phyloP scores from a whole-genome alignment of 2,329 filamentous ascomycete genomes.

The Taxawa tesnikishii region DNA sequence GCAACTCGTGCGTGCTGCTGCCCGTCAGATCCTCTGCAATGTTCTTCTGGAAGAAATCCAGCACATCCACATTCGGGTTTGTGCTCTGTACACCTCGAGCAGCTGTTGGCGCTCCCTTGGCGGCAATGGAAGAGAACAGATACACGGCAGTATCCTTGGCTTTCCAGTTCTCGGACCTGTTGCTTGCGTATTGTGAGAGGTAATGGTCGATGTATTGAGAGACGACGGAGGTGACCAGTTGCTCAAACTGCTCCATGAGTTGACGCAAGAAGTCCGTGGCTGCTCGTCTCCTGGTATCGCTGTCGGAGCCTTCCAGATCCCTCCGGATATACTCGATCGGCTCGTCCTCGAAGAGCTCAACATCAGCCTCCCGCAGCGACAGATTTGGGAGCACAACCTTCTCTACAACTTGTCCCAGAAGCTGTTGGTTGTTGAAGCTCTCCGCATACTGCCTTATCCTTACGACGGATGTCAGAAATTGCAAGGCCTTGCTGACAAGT shows the following conservation, averaged over 20 bases:
- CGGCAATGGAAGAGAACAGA: slow-evolving; percentile 85
- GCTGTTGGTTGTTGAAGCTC: slow-evolving; percentile 71
- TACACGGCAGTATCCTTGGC: slow-evolving; percentile 98
- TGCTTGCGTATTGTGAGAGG: slow-evolving; percentile 59
- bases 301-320: slow-evolving; percentile 92
- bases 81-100: slow-evolving; percentile 84
- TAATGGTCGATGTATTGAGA: slow-evolving; percentile 80
- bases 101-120: slow-evolving; percentile 77
- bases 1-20: slow-evolving; percentile 63
- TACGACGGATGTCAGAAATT: slow-evolving; percentile 86
- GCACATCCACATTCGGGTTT: slow-evolving; percentile 63
- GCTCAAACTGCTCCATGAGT: slow-evolving; percentile 79
- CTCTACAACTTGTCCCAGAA: slow-evolving; percentile 78
- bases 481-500: slow-evolving; percentile 84
- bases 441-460: slow-evolving; percentile 64
- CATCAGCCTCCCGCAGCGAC: slow-evolving; percentile 78
- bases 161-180: slow-evolving; percentile 68
- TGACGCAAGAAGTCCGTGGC: slow-evolving; percentile 90
- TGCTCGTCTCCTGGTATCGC: slow-evolving; percentile 79
- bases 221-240: slow-evolving; percentile 74
- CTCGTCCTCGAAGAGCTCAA: slow-evolving; percentile 96
- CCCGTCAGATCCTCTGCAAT: slow-evolving; percentile 78
- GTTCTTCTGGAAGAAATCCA: slow-evolving; percentile 89
- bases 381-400: slow-evolving; percentile 94
- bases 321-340: slow-evolving; percentile 95